A percentile compares a stretch with the other conserved stretches of the same genome.
Conservation (phyloP, 2,329 filamentous ascomycete genomes). For the Penicillium sp. region DNA sequence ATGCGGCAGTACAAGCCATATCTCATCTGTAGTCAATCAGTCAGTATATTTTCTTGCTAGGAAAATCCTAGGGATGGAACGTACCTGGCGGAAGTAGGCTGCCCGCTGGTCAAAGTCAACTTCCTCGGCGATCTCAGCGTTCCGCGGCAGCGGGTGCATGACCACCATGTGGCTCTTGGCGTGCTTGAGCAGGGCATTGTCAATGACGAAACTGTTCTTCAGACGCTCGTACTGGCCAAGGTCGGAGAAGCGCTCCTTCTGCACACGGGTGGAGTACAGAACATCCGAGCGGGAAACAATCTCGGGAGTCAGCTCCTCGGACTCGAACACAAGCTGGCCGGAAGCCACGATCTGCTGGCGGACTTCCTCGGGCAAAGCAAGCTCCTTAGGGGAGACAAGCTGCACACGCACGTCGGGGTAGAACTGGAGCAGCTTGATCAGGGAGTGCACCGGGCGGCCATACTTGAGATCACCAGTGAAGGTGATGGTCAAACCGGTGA, state of each 20-base stretch:
- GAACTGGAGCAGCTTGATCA: conserved; percentile 89
- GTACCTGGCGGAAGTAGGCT: conserved; percentile 98
- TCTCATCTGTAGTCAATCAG: conserved; percentile 67
- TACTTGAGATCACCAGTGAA: conserved; percentile 92
- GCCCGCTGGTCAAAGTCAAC: conserved; percentile 96
- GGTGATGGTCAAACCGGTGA: conserved; percentile 92
- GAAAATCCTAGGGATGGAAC: conserved; percentile 36
- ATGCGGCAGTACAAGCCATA: conserved; percentile 98
- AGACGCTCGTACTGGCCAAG: conserved; percentile 77
- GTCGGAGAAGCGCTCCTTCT: conserved; percentile 92
- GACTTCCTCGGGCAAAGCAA: conserved; percentile 73
- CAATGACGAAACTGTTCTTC: conserved; percentile 83
- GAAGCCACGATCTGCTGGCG: conserved; percentile 67
- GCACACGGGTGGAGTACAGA: conserved; percentile 93
- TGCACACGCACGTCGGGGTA: conserved; percentile 95
- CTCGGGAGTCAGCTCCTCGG: conserved; percentile 76
- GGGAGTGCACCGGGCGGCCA: conserved; percentile 89
- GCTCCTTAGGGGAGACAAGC: conserved; percentile 76
- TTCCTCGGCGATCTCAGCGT: conserved; percentile 89
- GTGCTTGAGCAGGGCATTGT: conserved; percentile 83
- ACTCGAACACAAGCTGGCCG: conserved; percentile 74
- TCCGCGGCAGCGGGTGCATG: conserved; percentile 91
- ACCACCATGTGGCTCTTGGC: conserved; percentile 93
- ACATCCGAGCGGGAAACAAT: conserved; percentile 85
- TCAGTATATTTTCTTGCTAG: conserved; percentile 42